Percentiles rank a stretch among this genome's conserved stretches.
These are phyloP conservation scores for Isatis lusitanica DNA, from an alignment of 441 rosid genomes.

Conservation along the genomic window DNA sequence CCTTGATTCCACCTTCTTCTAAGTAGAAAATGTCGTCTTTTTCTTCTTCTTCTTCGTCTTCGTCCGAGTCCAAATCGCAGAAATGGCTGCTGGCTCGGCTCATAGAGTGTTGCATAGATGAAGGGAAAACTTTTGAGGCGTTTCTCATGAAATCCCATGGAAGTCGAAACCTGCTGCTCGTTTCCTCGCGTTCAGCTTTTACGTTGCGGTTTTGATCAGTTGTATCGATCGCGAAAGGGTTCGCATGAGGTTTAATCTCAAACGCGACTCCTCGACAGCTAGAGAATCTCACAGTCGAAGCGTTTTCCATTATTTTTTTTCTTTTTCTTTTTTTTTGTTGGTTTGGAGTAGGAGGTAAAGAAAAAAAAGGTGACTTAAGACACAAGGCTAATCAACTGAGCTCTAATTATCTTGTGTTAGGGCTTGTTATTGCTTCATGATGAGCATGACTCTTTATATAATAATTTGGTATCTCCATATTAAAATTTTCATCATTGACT, in stretches of 20 bases:
- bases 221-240: constrained; percentile 39
- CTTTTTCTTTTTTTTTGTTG: not conserved
- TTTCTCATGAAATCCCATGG: constrained; percentile 38
- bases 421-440: constrained; percentile 14
- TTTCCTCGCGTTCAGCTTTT: constrained; percentile 15
- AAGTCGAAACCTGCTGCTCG: constrained; percentile 29
- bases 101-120: constrained; percentile 37
- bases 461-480: not conserved
- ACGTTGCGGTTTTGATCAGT: constrained; percentile 25
- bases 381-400: not conserved
- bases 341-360: not conserved
- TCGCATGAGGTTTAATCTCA: constrained; percentile 54
- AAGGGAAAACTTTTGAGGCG: constrained; percentile 42
- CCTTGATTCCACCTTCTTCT: constrained; percentile 43
- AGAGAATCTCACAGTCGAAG: constrained; percentile 47
- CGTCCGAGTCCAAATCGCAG: constrained; percentile 50
- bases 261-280: constrained; percentile 70
- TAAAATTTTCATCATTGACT: constrained; percentile 14
- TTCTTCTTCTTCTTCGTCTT: constrained; percentile 14
- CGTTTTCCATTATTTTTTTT: constrained; percentile 34
- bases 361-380: not conserved
- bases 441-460: constrained; percentile 18
- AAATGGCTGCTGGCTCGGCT: constrained; percentile 61
- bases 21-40: constrained; percentile 26
- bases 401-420: not conserved